Conservation (phyloP, 192 early-diverging fungal species). For the Coemansia erecta region DNA sequence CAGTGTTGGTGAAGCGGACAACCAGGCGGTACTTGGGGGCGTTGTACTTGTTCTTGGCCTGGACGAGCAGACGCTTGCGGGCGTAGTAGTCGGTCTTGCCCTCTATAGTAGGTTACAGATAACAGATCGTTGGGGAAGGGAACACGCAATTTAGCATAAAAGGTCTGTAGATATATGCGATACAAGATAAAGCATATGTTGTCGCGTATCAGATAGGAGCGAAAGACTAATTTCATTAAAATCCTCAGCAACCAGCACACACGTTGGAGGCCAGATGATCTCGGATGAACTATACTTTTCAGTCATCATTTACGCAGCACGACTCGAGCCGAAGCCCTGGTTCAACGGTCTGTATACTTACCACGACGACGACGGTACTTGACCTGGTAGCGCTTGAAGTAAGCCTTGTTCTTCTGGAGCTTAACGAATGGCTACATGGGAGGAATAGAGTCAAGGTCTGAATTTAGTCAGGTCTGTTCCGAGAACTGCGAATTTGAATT, state of each 20-base stretch:
- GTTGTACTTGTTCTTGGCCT: conserved; percentile 99
- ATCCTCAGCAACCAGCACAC: conserved; percentile 57
- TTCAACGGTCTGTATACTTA: conserved; percentile 48
- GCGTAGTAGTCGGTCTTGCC: conserved; percentile 99
- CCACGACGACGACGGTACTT: conserved; percentile 99
- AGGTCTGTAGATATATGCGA: neutral
- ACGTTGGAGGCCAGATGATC: conserved; percentile 50
- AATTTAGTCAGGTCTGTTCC: neutral
- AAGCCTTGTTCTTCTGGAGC: conserved; percentile 97
- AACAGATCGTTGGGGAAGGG: conserved; percentile 1
- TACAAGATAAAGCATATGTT: too few relatives aligned
- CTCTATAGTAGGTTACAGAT: conserved; percentile 61
- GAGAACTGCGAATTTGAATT: too few relatives aligned
- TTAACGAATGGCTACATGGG: conserved; percentile 66
- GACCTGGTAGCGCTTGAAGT: conserved; percentile 99
- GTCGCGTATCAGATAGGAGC: conserved; percentile 78
- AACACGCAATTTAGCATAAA: neutral
- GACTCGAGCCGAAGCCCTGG: neutral
- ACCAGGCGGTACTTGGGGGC: conserved; percentile 99
- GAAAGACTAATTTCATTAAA: conserved; percentile 64
- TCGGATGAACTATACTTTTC: conserved; percentile 79
- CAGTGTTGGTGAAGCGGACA: conserved; percentile 98
- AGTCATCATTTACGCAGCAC: conserved; percentile 59
- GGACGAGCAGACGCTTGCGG: conserved; percentile 95
- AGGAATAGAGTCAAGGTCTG: neutral